These are phyloP conservation scores for Solanum ossicruentum DNA, from an alignment of 257 asterid species.

Conservation along the genomic window DNA sequence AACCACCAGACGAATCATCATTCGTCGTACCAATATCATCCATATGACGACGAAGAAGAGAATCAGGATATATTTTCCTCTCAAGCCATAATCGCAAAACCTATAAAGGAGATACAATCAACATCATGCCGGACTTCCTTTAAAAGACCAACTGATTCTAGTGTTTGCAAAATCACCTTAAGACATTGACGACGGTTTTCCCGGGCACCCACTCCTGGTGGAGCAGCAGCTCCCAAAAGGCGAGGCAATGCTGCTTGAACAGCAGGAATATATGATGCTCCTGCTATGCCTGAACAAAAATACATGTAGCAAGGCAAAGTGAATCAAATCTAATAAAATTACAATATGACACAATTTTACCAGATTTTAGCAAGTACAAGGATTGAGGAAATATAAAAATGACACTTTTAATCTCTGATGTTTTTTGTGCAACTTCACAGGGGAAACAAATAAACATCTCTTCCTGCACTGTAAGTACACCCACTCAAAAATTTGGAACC, in stretches of 20 bases:
- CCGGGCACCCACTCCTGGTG: constrained; percentile 68
- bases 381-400: not conserved
- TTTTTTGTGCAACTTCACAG: no score
- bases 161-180: constrained; percentile 40
- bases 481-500: no score
- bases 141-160: not conserved
- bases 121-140: not conserved
- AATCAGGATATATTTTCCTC: constrained; percentile 85
- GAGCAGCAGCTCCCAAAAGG: constrained; percentile 86
- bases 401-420: not conserved
- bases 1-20: constrained; percentile 57
- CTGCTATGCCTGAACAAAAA: constrained; percentile 67
- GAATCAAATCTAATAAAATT: not conserved
- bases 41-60: constrained; percentile 61
- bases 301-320: not conserved
- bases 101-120: constrained; percentile 17
- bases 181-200: constrained; percentile 97
- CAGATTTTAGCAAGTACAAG: not conserved
- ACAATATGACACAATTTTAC: not conserved
- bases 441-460: no score
- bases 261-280: constrained; percentile 80
- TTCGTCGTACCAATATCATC: constrained; percentile 48
- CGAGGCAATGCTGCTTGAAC: constrained; percentile 86
- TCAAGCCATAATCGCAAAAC: constrained; percentile 95
- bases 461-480: no score